A percentile compares a stretch with the other conserved stretches of the same genome.
These are phyloP conservation scores for Trametes hirsuta DNA, from an alignment of 1,284 basidiomycete species.

Conservation along the genomic window DNA sequence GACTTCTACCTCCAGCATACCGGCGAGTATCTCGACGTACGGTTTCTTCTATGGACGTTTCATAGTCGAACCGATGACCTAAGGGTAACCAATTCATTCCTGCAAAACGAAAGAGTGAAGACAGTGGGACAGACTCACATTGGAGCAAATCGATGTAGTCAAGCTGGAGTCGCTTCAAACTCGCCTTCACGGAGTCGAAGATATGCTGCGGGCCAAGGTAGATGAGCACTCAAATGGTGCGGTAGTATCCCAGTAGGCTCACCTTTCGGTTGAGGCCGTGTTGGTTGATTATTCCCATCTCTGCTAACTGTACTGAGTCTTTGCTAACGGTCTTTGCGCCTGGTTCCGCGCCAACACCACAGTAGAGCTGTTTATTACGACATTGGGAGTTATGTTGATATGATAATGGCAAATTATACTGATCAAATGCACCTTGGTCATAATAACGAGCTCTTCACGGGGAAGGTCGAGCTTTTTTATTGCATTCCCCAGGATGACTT, in stretches of 20 bases:
- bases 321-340: conserved; percentile 9
- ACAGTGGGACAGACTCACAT: conserved; percentile 36
- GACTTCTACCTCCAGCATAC: too few relatives aligned
- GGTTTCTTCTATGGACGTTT: conserved; percentile 36
- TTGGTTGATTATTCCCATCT: conserved; percentile 38
- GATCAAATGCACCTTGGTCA: conserved; percentile 62
- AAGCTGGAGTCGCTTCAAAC: conserved; percentile 64
- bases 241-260: background rate
- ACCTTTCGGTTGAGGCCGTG: conserved; percentile 39
- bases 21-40: conserved; percentile 14
- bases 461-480: conserved; percentile 74
- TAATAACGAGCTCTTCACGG: conserved; percentile 78
- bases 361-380: conserved; percentile 38
- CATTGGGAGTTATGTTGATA: conserved; percentile 13
- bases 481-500: conserved; percentile 78
- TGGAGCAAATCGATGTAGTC: conserved; percentile 75
- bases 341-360: background rate
- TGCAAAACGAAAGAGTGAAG: background rate
- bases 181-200: conserved; percentile 72
- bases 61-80: conserved; percentile 35
- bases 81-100: background rate
- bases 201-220: conserved; percentile 50
- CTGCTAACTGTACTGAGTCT: background rate
- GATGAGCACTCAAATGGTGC: background rate
- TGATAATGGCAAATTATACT: background rate